Percentiles rank a stretch among this genome's conserved stretches.
Conservation (phyloP, 108 stramenopile genomes). For the Conticribra guillardii region DNA sequence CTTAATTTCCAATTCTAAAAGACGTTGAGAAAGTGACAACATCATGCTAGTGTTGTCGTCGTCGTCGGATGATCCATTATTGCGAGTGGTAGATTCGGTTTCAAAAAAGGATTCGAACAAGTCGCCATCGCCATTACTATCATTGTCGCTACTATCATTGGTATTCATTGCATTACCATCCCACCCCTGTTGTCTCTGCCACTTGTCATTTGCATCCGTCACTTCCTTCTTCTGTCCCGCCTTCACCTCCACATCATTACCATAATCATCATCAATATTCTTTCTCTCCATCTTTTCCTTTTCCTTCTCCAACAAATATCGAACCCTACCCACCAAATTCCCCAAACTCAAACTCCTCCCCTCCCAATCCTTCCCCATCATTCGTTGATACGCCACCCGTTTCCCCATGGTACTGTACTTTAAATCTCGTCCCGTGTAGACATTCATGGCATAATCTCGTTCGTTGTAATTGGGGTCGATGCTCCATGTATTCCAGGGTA, state of each 20-base stretch:
- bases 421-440: constrained; percentile 58
- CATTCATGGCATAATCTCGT: constrained; percentile 76
- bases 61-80: too few relatives aligned
- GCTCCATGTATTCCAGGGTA: constrained; percentile 80
- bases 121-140: too few relatives aligned
- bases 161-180: too few relatives aligned
- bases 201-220: too few relatives aligned
- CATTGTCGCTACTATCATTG: too few relatives aligned
- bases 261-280: constrained; percentile 20
- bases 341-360: constrained; percentile 60
- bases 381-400: constrained; percentile 84
- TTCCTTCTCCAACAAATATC: constrained; percentile 47
- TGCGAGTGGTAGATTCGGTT: too few relatives aligned
- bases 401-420: constrained; percentile 87
- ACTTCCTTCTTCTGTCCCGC: too few relatives aligned
- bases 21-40: constrained; percentile 56
- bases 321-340: constrained; percentile 49
- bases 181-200: too few relatives aligned
- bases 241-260: constrained; percentile 3
- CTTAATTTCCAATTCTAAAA: constrained; percentile 69
- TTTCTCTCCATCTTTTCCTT: constrained; percentile 4
- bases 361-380: constrained; percentile 84
- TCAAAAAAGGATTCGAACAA: too few relatives aligned
- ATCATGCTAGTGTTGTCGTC: too few relatives aligned
- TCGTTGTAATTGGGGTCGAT: constrained; percentile 69